Base-by-base conservation (phyloP, 345 rosid species). In the Brassica napus region DNA sequence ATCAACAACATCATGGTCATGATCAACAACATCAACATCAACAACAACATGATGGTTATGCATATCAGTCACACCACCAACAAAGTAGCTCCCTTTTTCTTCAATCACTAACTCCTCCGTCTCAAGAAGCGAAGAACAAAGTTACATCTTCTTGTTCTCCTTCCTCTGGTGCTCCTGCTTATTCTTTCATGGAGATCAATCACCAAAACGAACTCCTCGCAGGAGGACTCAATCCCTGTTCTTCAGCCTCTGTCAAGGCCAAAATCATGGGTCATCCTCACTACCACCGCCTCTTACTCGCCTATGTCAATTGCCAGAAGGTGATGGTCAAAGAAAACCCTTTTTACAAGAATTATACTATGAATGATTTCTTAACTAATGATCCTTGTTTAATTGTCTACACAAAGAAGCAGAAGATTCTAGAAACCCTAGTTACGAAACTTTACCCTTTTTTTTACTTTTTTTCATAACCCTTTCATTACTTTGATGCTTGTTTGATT, bases 201-300 rank as follows among this genome's bases (percentile, higher is more conserved):
- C 81, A 74, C 24, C 82, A 72, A 76, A 69, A 72, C 80, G 79
- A 82, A 16, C 2, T 65, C 69, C 60, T 75, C 26, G 49, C 63
- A 1, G 49, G 61, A 8, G 80, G 71, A 0, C 69, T 81, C 71
- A 81, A 82, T 6, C 82, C 71, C 64, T 73, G 68, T 26, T 72
- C 69, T 57, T 72, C 89, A 59, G 68, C 83, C 69, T 79, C 93
- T 73, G 86, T 85, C 23, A 93, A 86, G 84, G 93, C 97, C 24
- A 96, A 92, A 83, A 96, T 96, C 90, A 89, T 93, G 97, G 87
- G 95, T 79, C 99, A 96, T 86, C 99, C 99, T 83, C 90, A 88
- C 91, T 96, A 87, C 82, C 93, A 85, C 66, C 94, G 97, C 31
- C 99, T 96, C 82, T 83, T 96, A 80, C 88, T 91, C 16, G 94